Base-by-base conservation (phyloP, 805 yeast genomes). In the Blastobotrys robertii region DNA sequence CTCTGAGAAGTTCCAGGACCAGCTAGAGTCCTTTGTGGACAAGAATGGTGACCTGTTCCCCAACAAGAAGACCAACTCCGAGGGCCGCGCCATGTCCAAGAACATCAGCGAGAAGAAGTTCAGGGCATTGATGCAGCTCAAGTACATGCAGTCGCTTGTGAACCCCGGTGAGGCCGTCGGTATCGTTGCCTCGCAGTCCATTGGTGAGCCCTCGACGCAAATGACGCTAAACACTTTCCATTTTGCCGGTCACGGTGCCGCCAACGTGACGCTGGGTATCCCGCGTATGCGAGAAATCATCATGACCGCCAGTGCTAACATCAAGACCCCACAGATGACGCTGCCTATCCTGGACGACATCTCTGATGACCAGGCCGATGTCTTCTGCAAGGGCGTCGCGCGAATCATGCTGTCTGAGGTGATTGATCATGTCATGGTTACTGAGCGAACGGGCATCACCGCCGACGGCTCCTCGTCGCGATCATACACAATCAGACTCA, bases 161-260 rank as follows among this genome's bases (percentile, higher is more conserved):
- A 77, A 86, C 56, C 97, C 99, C 3, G 98, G 99, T 62, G 99
- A 92, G 65, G 79, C 96, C 41, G 97, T 92, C 43, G 99, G 99
- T 67, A 88, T 92, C 58, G 81, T 94, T 67, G 99, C 98, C 6
- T 83, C 97, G 15, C 97, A 92, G 68, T 87, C 97, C 43, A 81
- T 92, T 63, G 99, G 99, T 67, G 99, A 92, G 67, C 99, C 99
- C 41, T 86, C 97, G 3, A 92, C 99, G 2, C 99, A 92, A 70
- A 92, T 92, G 99, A 92, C 99, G 12, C 76, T 85, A 58, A 85
- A 85, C 64, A 85, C 95, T 38, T 85, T 85, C 85, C 95, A 92
- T 72, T 92, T 92, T 60, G 99, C 99, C 56, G 99, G 99, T 64
- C 98, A 94, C 69, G 99, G 99, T 78, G 99, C 98, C 45, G 98